Conservation (phyloP, 1,284 basidiomycete species). For the Apiotrichum siamense region DNA sequence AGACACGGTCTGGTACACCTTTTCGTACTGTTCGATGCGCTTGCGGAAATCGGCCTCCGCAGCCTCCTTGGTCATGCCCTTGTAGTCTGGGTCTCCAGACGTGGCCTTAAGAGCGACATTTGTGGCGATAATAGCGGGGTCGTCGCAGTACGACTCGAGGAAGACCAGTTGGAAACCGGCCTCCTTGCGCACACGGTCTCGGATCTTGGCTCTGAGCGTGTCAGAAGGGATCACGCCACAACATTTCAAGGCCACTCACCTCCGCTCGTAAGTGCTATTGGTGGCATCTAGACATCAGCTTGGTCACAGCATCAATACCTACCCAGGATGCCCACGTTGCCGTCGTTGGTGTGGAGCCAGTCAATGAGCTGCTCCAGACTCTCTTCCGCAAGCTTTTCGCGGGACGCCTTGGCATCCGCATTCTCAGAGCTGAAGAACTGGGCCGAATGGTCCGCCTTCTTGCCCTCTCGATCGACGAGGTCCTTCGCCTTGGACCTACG, state of each 20-base stretch:
- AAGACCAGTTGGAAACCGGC: constrained; percentile 87
- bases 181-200: constrained; percentile 76
- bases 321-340: constrained; percentile 98
- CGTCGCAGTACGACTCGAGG: constrained; percentile 89
- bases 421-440: constrained; percentile 89
- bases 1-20: constrained; percentile 90
- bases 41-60: constrained; percentile 86
- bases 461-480: constrained; percentile 24
- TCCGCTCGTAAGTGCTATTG: constrained; percentile 74
- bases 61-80: constrained; percentile 73
- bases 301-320: constrained; percentile 20
- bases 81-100: constrained; percentile 96
- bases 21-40: constrained; percentile 88
- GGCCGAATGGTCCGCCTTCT: constrained; percentile 77
- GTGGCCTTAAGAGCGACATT: constrained; percentile 94
- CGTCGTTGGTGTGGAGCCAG: constrained; percentile 90
- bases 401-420: constrained; percentile 64
- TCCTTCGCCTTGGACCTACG: constrained; percentile 72
- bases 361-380: constrained; percentile 89
- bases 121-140: constrained; percentile 86
- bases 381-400: constrained; percentile 83
- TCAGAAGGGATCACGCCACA: not conserved
- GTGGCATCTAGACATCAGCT: constrained; percentile 66
- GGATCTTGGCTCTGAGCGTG: constrained; percentile 64
- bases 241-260: constrained; percentile 47